Base-by-base conservation (phyloP, 805 yeast genomes). In the Ogataea pini region DNA sequence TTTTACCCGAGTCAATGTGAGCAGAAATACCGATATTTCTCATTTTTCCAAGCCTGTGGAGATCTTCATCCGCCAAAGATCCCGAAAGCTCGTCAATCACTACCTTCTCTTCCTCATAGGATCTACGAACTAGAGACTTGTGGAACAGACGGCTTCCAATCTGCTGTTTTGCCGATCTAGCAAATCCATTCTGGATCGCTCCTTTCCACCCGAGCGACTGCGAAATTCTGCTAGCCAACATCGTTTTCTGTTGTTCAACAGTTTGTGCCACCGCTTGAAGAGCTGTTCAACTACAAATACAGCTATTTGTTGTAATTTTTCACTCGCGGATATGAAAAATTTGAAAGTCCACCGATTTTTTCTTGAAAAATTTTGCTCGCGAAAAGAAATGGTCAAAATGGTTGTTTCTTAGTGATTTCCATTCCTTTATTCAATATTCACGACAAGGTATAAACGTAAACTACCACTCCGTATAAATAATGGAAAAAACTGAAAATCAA, bases 11-110 rank as follows among this genome's bases (percentile, higher is more conserved):
- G 68, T 94, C 99, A 61, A 94, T 94, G 69, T 94, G 99, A 8
- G 99, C 99, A 13, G 97, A 89, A 48, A 94, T 89, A 69, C 99
- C 99, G 57, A 94, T 94, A 67, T 94, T 94, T 70, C 99, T 80
- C 80, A 91, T 78, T 45, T 77, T 73, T 6, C 70, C 59, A 16
- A 88, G 72, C 25, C 83, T 73, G 9, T 64, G 57, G 6, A 72
- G 47, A 61, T 87, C 95, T 24, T 65, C 68, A 18, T 74, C 79
- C 2, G 80, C 70, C 49, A 87, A 67, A 3, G 64, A 56, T 7
- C 61, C 62, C 51, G 76, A 72, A 55, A 86, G 73, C 55, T 78
- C 77, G 64, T 85, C 90, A 46, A 87, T 73, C 36, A 80, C 66
- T 32, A 75, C 83, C 64, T 85, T 85, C 61, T 87, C 95, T 56